Percentiles rank a stretch among this genome's conserved stretches.
Conservation (phyloP, 2,329 filamentous ascomycete genomes). For the Eutypella sp. region DNA sequence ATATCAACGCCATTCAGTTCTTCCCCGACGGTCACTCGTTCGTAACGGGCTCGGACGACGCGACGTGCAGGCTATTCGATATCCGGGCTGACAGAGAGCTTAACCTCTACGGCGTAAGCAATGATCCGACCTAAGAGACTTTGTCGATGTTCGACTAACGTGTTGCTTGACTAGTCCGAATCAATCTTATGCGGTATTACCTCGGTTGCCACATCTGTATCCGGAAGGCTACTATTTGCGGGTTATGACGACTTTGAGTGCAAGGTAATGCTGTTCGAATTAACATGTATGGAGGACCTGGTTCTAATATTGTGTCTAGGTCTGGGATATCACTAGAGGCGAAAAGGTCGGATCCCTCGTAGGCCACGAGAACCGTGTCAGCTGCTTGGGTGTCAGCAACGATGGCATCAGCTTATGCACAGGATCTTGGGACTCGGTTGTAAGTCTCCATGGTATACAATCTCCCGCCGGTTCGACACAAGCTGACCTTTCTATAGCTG, state of each 20-base stretch:
- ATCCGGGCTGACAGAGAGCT: slow-evolving; percentile 86
- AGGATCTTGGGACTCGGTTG: slow-evolving; percentile 98
- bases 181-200: slow-evolving; percentile 97
- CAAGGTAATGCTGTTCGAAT: slow-evolving; percentile 66
- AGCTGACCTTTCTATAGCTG: slow-evolving; percentile 51
- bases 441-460: slow-evolving; percentile 47
- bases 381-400: slow-evolving; percentile 97
- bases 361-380: slow-evolving; percentile 97
- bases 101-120: slow-evolving; percentile 62
- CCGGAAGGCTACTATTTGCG: slow-evolving; percentile 88
- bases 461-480: slow-evolving; percentile 45
- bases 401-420: slow-evolving; percentile 99
- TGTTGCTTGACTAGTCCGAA: slow-evolving; percentile 63
- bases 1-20: slow-evolving; percentile 99
- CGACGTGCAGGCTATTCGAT: slow-evolving; percentile 94
- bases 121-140: neutral
- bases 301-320: slow-evolving; percentile 46
- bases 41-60: slow-evolving; percentile 95
- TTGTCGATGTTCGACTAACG: slow-evolving; percentile 12
- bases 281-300: slow-evolving; percentile 4
- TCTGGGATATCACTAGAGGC: slow-evolving; percentile 95
- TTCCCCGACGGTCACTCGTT: slow-evolving; percentile 99
- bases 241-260: slow-evolving; percentile 99
- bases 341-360: slow-evolving; percentile 96
- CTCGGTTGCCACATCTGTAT: slow-evolving; percentile 96